Evolutionary conservation across 192 early-diverging fungal species (phyloP), one percentile per base, ranked within the genome.

Genomic region (Backusella luteola): DNA sequence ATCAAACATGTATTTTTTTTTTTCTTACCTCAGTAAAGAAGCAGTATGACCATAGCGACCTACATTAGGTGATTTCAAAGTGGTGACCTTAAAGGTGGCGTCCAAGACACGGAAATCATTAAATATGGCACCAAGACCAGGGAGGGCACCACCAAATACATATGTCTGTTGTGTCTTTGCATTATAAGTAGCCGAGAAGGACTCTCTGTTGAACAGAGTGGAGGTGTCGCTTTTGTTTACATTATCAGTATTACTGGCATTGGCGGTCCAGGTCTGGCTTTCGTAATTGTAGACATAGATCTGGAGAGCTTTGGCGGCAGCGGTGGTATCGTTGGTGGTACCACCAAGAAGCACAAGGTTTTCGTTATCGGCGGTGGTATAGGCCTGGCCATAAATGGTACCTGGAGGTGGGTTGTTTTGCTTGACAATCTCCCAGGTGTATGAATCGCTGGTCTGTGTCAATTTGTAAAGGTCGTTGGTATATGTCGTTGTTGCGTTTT

Each of bases 11-110:
- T 49, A 39, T 21, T 6, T 21, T 6, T 41, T 17, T 32, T 69
- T 11, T 1, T 23, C 19, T 44, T 74, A 78, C 77, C 42, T 67
- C 23, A 78, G 67, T 39, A 67, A 29, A 69, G 76, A 66, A 17
- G 76, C 69, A 46, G 76, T 72, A 63, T 77, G 76, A 66, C 76
- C 70, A 77, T 71, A 77, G 29, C 56, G 52, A 46, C 70, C 70
- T 34, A 66, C 59, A 67, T 59, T 71, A 6, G 76, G 70, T 23
- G 59, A 46, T 2, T 41, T 39, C 17, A 71, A 59, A 32, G 26
- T 34, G 29, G 72, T 56, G 34, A 7, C 29, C 38, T 39, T 38
- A 15, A 36, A 67, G 29, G 29, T 23, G 21, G 44, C 41, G 52
- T 77, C 76, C 35, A 77, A 34, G 0, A 66, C 32, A 53, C 69